phyloP scores from a whole-genome alignment of 305 asterid genomes.

The Fraxinus angustifolia region DNA sequence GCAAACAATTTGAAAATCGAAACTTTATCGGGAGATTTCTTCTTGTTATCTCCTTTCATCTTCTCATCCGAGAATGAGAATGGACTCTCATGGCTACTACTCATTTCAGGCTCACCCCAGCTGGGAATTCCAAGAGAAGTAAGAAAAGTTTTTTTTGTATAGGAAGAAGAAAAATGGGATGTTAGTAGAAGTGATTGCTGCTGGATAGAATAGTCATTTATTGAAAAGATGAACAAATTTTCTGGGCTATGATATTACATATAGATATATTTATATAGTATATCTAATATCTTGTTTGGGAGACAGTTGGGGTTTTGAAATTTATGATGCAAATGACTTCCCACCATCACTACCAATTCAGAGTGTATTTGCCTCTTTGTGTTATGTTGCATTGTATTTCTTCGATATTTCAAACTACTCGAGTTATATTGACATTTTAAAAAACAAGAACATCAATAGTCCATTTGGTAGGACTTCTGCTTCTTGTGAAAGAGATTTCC shows the following conservation, averaged over 20 bases:
- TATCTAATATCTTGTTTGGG: neutral
- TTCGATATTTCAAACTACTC: neutral
- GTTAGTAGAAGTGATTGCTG: neutral
- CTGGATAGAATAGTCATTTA: neutral
- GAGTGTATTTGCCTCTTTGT: neutral
- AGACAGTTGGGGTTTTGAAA: neutral
- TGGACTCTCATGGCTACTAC: neutral
- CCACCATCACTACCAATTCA: neutral
- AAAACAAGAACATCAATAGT: neutral
- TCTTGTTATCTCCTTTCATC: constrained; percentile 1
- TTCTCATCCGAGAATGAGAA: neutral
- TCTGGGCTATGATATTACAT: neutral
- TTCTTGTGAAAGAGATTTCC: neutral
- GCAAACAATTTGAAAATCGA: constrained; percentile 53
- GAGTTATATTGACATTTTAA: neutral
- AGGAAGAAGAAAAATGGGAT: neutral
- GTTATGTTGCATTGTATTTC: neutral
- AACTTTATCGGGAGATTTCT: constrained; percentile 31
- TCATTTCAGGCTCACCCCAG: neutral
- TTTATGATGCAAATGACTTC: neutral
- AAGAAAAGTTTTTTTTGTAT: neutral
- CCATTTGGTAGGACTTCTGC: neutral
- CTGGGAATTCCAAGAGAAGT: neutral
- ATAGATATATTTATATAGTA: neutral
- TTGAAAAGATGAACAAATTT: neutral